Evolutionary conservation across 2,329 filamentous ascomycete species (phyloP).

Genomic region (Pseudogymnoascus sp.): DNA sequence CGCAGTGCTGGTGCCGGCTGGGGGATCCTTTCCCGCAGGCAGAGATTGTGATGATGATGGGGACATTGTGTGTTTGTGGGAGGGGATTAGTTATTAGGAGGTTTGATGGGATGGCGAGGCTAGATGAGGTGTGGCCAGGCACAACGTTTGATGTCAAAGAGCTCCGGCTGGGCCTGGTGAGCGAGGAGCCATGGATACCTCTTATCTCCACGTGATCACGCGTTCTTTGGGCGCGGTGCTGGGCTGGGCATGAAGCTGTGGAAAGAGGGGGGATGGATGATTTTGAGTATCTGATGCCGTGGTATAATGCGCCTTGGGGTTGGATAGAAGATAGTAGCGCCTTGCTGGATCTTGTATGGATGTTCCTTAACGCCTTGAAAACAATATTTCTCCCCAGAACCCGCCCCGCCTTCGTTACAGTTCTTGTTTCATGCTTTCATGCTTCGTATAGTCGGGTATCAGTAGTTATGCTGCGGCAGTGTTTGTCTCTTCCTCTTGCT

Average conservation of each 20-base stretch:
- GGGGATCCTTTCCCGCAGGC: conserved; percentile 4
- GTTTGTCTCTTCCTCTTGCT: neutral
- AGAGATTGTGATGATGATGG: conserved; percentile 5
- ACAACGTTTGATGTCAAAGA: conserved; percentile 4
- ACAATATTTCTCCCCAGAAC: neutral
- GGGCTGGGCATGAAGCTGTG: neutral
- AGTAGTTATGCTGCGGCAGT: neutral
- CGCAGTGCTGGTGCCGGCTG: neutral
- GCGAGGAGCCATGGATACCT: neutral
- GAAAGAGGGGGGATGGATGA: neutral
- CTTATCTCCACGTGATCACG: conserved; percentile 11
- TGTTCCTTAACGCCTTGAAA: neutral
- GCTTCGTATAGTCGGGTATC: neutral
- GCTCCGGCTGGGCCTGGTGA: neutral
- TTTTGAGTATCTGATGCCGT: neutral
- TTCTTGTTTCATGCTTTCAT: neutral
- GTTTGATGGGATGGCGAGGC: neutral
- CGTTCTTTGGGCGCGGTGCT: neutral
- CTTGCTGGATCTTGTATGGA: neutral
- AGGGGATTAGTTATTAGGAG: neutral
- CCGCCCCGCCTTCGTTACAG: neutral
- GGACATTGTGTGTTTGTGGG: conserved; percentile 4
- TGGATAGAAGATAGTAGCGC: neutral
- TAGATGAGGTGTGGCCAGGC: neutral
- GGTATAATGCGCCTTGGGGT: neutral